Evolutionary conservation across 163 green algal genomes (phyloP).

Genomic region (Scenedesmus sp.): DNA sequence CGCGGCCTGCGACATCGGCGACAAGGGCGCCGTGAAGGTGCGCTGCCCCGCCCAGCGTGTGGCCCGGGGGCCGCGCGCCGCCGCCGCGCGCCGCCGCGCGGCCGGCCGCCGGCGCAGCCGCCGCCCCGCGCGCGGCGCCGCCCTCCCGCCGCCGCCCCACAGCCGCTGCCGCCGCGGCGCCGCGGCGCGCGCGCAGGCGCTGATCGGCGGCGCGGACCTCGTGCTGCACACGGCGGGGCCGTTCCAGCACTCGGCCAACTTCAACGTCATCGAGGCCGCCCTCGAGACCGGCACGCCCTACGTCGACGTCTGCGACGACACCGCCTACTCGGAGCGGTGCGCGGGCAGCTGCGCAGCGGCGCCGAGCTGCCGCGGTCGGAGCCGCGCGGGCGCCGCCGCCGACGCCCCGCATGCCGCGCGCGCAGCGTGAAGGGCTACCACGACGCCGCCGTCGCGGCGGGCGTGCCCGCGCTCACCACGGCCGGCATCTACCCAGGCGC

Average conservation of each 20-base stretch:
- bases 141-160: too few species aligned
- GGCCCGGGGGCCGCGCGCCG: too few species aligned
- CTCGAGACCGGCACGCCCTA: conserved; percentile 85
- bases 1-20: conserved; percentile 65
- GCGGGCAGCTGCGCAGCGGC: not conserved
- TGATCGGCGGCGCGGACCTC: conserved; percentile 72
- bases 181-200: conserved; percentile 43
- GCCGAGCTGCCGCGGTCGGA: too few species aligned
- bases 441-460: conserved; percentile 71
- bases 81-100: not conserved
- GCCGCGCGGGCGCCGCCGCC: too few species aligned
- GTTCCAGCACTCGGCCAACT: conserved; percentile 88
- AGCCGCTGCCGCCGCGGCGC: not conserved
- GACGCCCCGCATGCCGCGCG: not conserved
- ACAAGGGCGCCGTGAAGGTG: conserved; percentile 60
- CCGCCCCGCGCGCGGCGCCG: too few species aligned
- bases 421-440: conserved; percentile 65
- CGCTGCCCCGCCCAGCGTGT: too few species aligned
- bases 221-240: conserved; percentile 94
- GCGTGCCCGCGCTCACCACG: conserved; percentile 92
- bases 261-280: conserved; percentile 84
- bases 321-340: conserved; percentile 72
- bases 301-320: conserved; percentile 97
- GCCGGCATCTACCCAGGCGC: conserved; percentile 88
- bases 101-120: too few species aligned